A percentile compares a stretch with the other conserved stretches of the same genome.
Conservation (phyloP, 2,329 filamentous ascomycete species). For the Chaetomiaceae sp. region DNA sequence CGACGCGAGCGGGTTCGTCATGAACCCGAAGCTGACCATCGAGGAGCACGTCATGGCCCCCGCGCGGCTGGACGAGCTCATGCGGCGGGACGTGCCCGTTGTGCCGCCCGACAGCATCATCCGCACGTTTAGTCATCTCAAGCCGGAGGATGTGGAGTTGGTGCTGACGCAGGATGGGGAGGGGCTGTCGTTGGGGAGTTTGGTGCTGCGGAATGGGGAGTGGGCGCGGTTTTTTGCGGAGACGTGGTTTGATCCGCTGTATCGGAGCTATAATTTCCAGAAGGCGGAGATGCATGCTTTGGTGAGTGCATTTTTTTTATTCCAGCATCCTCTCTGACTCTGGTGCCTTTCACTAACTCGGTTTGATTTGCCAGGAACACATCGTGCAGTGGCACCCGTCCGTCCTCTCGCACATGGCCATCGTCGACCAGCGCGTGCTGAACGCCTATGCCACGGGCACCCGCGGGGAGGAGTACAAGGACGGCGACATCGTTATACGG, state of each 20-base stretch:
- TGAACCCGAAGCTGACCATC: constrained; percentile 69
- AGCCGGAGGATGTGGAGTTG: constrained; percentile 71
- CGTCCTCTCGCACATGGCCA: constrained; percentile 79
- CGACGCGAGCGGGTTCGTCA: constrained; percentile 79
- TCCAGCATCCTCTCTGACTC: background rate
- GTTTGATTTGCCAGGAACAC: too few species aligned
- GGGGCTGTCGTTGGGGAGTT: constrained; percentile 70
- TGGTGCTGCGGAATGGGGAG: constrained; percentile 75
- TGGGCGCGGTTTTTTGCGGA: constrained; percentile 93
- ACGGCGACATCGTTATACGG: constrained; percentile 79
- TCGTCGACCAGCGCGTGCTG: constrained; percentile 80
- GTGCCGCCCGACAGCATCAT: constrained; percentile 97
- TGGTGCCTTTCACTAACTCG: too few species aligned
- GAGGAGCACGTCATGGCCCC: constrained; percentile 66
- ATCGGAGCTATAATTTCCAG: constrained; percentile 91
- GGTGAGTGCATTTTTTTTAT: constrained; percentile 45
- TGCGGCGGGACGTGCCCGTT: constrained; percentile 80
- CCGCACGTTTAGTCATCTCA: constrained; percentile 83
- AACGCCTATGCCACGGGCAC: constrained; percentile 66
- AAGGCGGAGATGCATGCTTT: constrained; percentile 89
- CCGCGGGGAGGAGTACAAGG: constrained; percentile 63
- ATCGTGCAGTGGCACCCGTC: constrained; percentile 97
- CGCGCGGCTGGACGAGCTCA: constrained; percentile 64
- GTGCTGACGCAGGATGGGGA: constrained; percentile 80
- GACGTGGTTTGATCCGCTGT: constrained; percentile 93